Evolutionary conservation across 805 yeast species (phyloP).

Genomic region (Starmerella cellae): DNA sequence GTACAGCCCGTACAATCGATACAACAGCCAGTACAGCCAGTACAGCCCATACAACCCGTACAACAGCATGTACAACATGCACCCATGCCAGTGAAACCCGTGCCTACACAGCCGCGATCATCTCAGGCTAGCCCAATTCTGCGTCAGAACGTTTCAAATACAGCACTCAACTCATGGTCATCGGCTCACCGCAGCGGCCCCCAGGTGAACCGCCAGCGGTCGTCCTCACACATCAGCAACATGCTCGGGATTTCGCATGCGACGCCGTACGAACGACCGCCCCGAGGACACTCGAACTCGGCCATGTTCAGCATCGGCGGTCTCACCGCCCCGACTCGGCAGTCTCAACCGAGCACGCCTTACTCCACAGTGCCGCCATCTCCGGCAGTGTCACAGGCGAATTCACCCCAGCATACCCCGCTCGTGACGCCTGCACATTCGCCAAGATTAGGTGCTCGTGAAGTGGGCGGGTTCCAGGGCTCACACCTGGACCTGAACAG

Average conservation of each 20-base stretch:
- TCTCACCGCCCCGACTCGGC: not conserved
- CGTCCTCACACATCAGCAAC: constrained; percentile 21
- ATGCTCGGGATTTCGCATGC: constrained; percentile 18
- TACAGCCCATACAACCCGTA: too few relatives aligned
- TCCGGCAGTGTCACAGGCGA: constrained; percentile 29
- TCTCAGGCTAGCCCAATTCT: not conserved
- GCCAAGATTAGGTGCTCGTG: constrained; percentile 32
- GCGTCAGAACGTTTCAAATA: not conserved
- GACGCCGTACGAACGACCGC: constrained; percentile 24
- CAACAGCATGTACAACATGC: too few relatives aligned
- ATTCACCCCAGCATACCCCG: constrained; percentile 34
- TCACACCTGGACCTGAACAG: constrained; percentile 3
- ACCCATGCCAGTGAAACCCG: too few relatives aligned
- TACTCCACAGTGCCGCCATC: constrained; percentile 33
- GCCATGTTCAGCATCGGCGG: constrained; percentile 21
- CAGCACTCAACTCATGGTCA: not conserved
- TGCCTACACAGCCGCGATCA: not conserved
- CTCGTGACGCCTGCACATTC: constrained; percentile 36
- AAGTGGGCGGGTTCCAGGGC: constrained; percentile 7
- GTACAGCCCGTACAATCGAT: too few relatives aligned
- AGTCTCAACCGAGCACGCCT: constrained; percentile 32
- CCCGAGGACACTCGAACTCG: constrained; percentile 14
- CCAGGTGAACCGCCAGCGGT: constrained; percentile 17
- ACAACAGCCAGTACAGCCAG: too few relatives aligned
- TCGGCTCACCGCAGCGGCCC: constrained; percentile 1